Percentiles rank a stretch among this genome's conserved stretches.
phyloP scores from a whole-genome alignment of 352 stramenopile species.

The Albugo candida region DNA sequence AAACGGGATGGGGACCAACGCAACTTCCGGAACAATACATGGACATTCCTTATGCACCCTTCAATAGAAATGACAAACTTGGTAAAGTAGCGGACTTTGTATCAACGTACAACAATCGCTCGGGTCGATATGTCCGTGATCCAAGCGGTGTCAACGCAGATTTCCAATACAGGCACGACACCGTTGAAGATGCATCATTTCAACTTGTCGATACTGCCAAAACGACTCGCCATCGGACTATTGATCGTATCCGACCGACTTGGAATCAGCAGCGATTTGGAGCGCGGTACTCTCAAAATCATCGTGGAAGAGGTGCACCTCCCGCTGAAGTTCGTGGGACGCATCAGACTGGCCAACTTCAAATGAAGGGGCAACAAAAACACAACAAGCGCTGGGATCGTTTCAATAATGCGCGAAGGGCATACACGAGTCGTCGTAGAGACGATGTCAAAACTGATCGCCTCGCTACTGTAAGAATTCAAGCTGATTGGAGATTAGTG shows the following conservation, averaged over 20 bases:
- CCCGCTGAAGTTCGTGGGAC: constrained; percentile 18
- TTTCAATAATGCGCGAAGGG: constrained; percentile 51
- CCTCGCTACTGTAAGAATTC: constrained; percentile 79
- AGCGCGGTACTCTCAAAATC: constrained; percentile 13
- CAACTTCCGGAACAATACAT: constrained; percentile 79
- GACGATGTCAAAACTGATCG: constrained; percentile 70
- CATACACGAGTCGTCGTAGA: constrained; percentile 33
- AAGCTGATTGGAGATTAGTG: constrained; percentile 83
- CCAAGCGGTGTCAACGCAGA: constrained; percentile 79
- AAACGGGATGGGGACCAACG: constrained; percentile 67
- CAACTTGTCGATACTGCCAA: constrained; percentile 90
- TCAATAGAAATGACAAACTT: constrained; percentile 90
- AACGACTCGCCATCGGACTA: constrained; percentile 45
- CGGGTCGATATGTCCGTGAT: constrained; percentile 27
- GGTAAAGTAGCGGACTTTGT: constrained; percentile 88
- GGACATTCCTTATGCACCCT: constrained; percentile 88
- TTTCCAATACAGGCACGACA: constrained; percentile 89
- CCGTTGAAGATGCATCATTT: constrained; percentile 81
- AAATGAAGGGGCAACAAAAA: constrained; percentile 73
- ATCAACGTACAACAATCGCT: constrained; percentile 25
- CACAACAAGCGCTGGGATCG: constrained; percentile 74
- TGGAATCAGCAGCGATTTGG: constrained; percentile 78
- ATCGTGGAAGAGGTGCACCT: constrained; percentile 12
- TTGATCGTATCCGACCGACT: constrained; percentile 55
- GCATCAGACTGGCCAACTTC: constrained; percentile 34